Conservation (phyloP, 176 grass and related monocot genomes). For the Chrysopogon serrulatus region DNA sequence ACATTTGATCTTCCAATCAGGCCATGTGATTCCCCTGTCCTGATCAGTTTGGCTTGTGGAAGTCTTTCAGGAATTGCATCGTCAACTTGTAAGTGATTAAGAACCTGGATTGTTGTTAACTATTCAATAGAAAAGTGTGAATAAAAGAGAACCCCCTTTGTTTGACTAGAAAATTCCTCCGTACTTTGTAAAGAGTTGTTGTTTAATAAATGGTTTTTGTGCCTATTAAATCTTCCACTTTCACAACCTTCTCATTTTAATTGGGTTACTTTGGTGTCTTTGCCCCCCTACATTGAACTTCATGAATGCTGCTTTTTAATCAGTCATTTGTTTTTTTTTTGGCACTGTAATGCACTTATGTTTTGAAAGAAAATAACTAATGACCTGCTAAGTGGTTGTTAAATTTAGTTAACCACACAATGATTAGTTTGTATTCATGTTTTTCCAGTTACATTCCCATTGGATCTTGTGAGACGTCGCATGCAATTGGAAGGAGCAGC, state of each 20-base stretch:
- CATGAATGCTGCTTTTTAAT: neutral
- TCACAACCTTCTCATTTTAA: neutral
- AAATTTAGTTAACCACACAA: neutral
- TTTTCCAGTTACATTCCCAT: conserved; percentile 79
- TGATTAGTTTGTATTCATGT: neutral
- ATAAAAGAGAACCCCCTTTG: neutral
- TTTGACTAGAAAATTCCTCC: neutral
- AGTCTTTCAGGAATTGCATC: conserved; percentile 94
- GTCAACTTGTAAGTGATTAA: conserved; percentile 67
- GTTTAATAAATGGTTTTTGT: neutral
- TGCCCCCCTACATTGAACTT: neutral
- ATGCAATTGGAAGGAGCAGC: conserved; percentile 91
- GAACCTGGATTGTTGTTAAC: neutral
- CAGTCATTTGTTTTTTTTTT: neutral
- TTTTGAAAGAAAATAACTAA: neutral
- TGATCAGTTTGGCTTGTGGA: conserved; percentile 87
- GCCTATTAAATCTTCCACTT: neutral
- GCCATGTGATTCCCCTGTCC: conserved; percentile 63
- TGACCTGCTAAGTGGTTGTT: neutral
- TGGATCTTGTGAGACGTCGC: conserved; percentile 86
- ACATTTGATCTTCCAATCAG: conserved; percentile 42
- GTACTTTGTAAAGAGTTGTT: neutral
- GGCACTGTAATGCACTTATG: neutral
- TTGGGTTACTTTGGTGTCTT: neutral
- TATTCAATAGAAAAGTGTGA: neutral